Conservation (phyloP, 176 grass and related monocot genomes). For the Metroxylon sagu region DNA sequence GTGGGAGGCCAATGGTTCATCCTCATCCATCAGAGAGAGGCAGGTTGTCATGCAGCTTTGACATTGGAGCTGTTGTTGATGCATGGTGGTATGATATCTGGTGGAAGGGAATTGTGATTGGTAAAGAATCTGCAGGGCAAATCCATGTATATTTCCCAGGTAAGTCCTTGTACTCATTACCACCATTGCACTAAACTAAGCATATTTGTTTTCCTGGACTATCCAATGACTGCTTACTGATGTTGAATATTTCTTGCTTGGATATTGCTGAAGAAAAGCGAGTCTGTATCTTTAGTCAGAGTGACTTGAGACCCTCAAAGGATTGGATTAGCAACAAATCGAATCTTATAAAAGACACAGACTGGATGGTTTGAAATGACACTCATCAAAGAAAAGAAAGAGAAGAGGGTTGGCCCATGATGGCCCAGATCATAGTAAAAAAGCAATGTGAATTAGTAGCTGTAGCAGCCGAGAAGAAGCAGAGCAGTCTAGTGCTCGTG, state of each 20-base stretch:
- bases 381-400: constrained; percentile 39
- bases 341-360: constrained; percentile 41
- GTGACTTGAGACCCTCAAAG: constrained; percentile 55
- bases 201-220: no score
- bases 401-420: constrained; percentile 20
- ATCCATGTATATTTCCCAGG: constrained; percentile 83
- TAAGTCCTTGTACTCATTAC: constrained; percentile 8
- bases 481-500: constrained; percentile 28
- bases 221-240: no score
- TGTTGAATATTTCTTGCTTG: background rate
- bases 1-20: constrained; percentile 53
- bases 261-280: constrained; percentile 52
- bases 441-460: constrained; percentile 37
- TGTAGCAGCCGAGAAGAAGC: constrained; percentile 36
- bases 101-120: constrained; percentile 87
- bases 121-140: constrained; percentile 18
- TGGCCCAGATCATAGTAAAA: constrained; percentile 9
- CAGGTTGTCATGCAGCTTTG: constrained; percentile 17
- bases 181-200: no score
- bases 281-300: constrained; percentile 17
- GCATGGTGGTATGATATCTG: constrained; percentile 78
- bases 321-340: constrained; percentile 72
- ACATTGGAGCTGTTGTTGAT: constrained; percentile 64
- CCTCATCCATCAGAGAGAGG: constrained; percentile 21
- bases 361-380: constrained; percentile 61